These are phyloP conservation scores for Cladosporium cucumerinum DNA, from an alignment of 2,329 filamentous ascomycete genomes.

Conservation along the genomic window DNA sequence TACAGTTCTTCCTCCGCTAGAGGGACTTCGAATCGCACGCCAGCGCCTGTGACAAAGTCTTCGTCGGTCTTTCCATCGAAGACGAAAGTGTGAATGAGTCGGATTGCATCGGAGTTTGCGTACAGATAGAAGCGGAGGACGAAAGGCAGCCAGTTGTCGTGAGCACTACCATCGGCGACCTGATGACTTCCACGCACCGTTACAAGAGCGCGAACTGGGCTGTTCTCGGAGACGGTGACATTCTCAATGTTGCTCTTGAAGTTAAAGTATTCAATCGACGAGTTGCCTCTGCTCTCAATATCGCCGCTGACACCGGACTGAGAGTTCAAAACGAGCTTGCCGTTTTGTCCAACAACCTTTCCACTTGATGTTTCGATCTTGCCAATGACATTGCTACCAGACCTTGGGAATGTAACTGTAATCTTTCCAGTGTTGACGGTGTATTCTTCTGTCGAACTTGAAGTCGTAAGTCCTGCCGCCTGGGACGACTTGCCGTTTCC, in stretches of 20 bases:
- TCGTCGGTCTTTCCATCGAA: conserved; percentile 51
- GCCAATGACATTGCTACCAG: conserved; percentile 32
- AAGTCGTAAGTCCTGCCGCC: conserved; percentile 28
- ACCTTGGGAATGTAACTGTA: conserved; percentile 34
- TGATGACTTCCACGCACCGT: conserved; percentile 43
- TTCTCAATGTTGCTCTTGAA: conserved; percentile 53
- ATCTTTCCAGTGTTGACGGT: conserved; percentile 35
- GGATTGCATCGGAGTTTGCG: conserved; percentile 53
- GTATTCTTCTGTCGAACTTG: conserved; percentile 27
- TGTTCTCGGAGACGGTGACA: conserved; percentile 47
- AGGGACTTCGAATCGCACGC: conserved; percentile 55
- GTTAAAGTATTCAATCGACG: conserved; percentile 40
- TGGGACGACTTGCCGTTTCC: conserved; percentile 18
- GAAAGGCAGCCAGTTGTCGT: conserved; percentile 54
- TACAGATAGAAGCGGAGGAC: conserved; percentile 59
- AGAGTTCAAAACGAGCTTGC: conserved; percentile 50
- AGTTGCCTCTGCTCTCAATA: conserved; percentile 35
- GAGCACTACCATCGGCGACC: conserved; percentile 31
- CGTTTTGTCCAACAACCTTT: conserved; percentile 39
- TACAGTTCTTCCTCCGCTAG: conserved; percentile 52
- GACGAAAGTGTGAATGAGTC: conserved; percentile 55
- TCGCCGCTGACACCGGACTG: conserved; percentile 48
- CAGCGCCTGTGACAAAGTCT: conserved; percentile 55
- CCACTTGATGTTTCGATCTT: conserved; percentile 37
- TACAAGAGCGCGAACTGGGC: conserved; percentile 46